Evolutionary conservation across 306 rosid species (phyloP), one percentile per base, ranked within the genome.

Genomic region (Lathyrus oleraceus): DNA sequence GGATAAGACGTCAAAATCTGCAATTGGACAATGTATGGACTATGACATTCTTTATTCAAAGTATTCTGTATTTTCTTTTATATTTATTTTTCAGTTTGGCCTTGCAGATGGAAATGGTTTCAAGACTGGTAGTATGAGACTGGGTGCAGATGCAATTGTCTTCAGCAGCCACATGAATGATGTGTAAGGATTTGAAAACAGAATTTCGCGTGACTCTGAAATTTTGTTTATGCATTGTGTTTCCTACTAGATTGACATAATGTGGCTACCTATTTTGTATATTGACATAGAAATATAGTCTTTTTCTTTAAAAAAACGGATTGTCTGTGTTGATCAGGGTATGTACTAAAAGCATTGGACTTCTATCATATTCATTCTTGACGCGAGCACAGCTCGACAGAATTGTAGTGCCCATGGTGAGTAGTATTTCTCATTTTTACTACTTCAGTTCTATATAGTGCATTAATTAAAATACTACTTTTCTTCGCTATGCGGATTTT

Each of bases 91-190:
- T 54, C 63, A 67, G 74, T 82, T 85, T 70, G 73, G 79, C 74
- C 36, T 81, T 81, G 70, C 82, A 94, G 99, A 94, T 87, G 99
- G 99, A 80, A 94, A 94, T 82, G 99, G 99, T 70, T 91, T 94
- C 88, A 94, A 94, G 79, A 94, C 99, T 47, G 87, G 99, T 71
- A 94, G 78, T 32, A 94, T 94, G 99, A 88, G 99, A 86, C 89
- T 94, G 82, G 97, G 99, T 69, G 95, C 92, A 13, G 98, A 94
- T 84, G 97, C 76, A 59, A 84, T 93, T 65, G 97, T 90, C 68
- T 90, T 93, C 67, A 90, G 96, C 73, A 78, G 94, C 43, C 88
- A 83, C 76, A 42, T 45, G 51, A 83, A 80, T 73, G 68, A 84
- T 52, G 76, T 91, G 98, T 90, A 70, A 62, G 87, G 9, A 51